Conservation (phyloP, 2,329 filamentous ascomycete genomes). For the Aspergillus glaucus region DNA sequence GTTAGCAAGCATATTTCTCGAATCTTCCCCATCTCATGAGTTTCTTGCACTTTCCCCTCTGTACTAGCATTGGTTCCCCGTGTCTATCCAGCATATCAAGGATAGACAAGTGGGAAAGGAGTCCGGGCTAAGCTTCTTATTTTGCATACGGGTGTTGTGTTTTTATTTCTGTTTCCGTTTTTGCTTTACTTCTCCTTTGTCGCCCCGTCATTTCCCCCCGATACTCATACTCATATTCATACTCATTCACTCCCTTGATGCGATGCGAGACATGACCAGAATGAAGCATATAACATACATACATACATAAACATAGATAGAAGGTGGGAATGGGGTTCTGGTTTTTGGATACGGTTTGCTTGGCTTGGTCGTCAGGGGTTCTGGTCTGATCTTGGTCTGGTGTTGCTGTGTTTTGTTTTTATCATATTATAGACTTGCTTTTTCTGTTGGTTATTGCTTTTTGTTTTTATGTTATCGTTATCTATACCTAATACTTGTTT, state of each 20-base stretch:
- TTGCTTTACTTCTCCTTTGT: not conserved
- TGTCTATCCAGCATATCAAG: not conserved
- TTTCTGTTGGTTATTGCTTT: not conserved
- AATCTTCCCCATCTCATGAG: not conserved
- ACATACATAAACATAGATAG: conserved; percentile 7
- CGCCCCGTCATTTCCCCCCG: conserved; percentile 1
- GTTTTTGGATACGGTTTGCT: conserved; percentile 1
- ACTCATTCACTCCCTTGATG: not conserved
- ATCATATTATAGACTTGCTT: conserved; percentile 5
- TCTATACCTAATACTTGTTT: not conserved
- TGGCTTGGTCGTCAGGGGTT: conserved; percentile 16
- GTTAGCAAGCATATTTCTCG: not conserved
- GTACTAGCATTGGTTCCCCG: conserved; percentile 8
- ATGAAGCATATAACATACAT: conserved; percentile 15
- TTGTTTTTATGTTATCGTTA: conserved; percentile 1
- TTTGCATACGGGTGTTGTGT: not conserved
- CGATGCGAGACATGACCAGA: conserved; percentile 17
- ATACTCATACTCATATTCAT: not conserved
- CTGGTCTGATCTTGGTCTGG: conserved; percentile 12
- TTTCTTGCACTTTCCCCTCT: conserved; percentile 2
- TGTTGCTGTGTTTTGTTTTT: not conserved
- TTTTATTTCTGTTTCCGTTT: not conserved
- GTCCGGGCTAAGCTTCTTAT: too few species aligned
- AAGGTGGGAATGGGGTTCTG: conserved; percentile 12
- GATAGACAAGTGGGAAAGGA: too few species aligned